Conservation (phyloP, 1,284 basidiomycete genomes). For the Sanghuangporus baumii region DNA sequence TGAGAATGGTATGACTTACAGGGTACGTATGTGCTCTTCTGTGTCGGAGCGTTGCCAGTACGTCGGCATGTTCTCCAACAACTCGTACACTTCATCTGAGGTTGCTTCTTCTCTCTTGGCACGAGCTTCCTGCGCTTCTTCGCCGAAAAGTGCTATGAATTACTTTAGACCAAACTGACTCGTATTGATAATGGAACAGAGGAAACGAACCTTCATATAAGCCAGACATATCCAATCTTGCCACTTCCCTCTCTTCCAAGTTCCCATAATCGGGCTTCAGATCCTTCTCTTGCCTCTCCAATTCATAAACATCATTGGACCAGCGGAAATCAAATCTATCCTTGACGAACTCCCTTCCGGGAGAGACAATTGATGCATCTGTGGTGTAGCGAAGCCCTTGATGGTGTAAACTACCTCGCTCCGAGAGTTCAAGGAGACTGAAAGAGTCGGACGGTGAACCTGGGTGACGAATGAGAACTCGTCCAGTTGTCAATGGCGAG, state of each 20-base stretch:
- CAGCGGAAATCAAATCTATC: constrained; percentile 25
- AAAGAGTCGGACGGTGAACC: constrained; percentile 24
- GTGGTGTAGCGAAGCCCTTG: constrained; percentile 31
- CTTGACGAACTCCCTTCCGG: constrained; percentile 4
- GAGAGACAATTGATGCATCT: neutral
- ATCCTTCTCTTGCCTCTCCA: constrained; percentile 29
- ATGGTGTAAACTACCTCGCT: constrained; percentile 42
- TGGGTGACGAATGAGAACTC: constrained; percentile 38
- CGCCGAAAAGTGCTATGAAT: constrained; percentile 29
- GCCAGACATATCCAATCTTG: constrained; percentile 41
- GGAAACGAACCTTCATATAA: constrained; percentile 47
- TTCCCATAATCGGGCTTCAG: constrained; percentile 36
- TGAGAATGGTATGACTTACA: constrained; percentile 29
- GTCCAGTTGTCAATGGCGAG: constrained; percentile 29
- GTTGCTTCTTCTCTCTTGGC: constrained; percentile 25
- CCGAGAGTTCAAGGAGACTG: constrained; percentile 42
- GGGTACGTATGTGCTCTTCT: constrained; percentile 50
- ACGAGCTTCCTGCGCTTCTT: constrained; percentile 25
- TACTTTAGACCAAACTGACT: neutral
- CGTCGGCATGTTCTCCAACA: constrained; percentile 45
- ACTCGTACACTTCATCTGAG: constrained; percentile 37
- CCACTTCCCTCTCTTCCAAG: constrained; percentile 39
- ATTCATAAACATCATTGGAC: constrained; percentile 35
- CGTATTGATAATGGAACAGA: constrained; percentile 28
- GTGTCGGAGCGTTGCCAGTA: constrained; percentile 49